Evolutionary conservation across 768 basidiomycete species (phyloP), one percentile per base, ranked within the genome.

Genomic region (Dentipellis sp.): DNA sequence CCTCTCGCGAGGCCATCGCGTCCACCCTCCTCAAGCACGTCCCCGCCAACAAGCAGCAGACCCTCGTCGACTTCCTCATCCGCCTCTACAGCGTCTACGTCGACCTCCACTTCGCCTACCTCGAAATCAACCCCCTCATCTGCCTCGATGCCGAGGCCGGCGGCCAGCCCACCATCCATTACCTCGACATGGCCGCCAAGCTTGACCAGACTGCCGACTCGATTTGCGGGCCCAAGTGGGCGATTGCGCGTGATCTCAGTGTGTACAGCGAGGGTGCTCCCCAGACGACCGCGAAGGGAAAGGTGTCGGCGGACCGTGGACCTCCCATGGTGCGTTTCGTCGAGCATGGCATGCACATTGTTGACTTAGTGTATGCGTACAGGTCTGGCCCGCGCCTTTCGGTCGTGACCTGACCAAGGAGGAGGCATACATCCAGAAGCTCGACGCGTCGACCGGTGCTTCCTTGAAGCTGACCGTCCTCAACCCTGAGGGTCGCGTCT

Each of bases 131-230:
- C 81, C 97, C 97, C 45, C 83, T 99, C 55, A 86, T 98, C 67
- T 89, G 91, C 68, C 84, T 97, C 65, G 94, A 97, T 69, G 84
- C 79, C 56, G 84, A 80, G 61, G 74, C 78, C 62, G 78, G 79
- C 64, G 82, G 81, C 58, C 75, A 84, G 61, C 84, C 87, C 42
- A 82, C 82, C 60, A 92, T 98, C 65, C 87, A 88, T 74, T 97
- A 94, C 76, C 86, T 99, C 60, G 95, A 99, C 71, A 98, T 99
- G 95, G 97, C 97, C 42, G 97, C 95, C 65, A 99, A 98, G 78
- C 88, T 99, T 61, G 97, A 99, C 69, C 97, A 98, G 75, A 98
- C 97, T 8, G 97, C 97, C 46, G 95, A 99, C 74, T 94, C 85
- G 68, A 90, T 98, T 67, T 95, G 92, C 66, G 95, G 97, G 19